A percentile compares a stretch with the other conserved stretches of the same genome.
Evolutionary conservation across 768 basidiomycete genomes (phyloP).

Genomic region (Russula vinacea): DNA sequence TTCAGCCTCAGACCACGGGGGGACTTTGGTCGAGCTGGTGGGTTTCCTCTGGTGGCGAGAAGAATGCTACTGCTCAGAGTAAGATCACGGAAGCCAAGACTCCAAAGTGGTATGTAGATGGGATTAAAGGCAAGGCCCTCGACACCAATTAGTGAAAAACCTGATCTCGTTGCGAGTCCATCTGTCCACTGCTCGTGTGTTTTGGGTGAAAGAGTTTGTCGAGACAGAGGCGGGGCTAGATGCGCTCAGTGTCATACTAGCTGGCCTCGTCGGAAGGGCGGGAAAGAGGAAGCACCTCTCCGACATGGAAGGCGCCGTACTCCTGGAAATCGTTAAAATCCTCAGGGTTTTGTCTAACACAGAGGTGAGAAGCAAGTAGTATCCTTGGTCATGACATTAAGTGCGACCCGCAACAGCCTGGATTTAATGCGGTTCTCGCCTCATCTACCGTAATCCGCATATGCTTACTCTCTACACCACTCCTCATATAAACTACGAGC

Average conservation of each 20-base stretch:
- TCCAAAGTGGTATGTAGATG: slow-evolving; percentile 61
- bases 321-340: slow-evolving; percentile 76
- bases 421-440: slow-evolving; percentile 64
- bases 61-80: slow-evolving; percentile 32
- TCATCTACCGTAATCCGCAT: slow-evolving; percentile 63
- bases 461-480: slow-evolving; percentile 68
- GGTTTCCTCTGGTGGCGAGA: slow-evolving; percentile 61
- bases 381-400: slow-evolving; percentile 12
- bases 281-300: slow-evolving; percentile 57
- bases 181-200: slow-evolving; percentile 74
- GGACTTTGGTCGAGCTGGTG: slow-evolving; percentile 77
- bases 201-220: slow-evolving; percentile 81
- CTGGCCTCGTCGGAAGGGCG: slow-evolving; percentile 60
- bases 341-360: slow-evolving; percentile 82
- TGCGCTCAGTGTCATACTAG: slow-evolving; percentile 55
- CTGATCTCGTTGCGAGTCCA: slow-evolving; percentile 81
- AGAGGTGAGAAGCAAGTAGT: slow-evolving; percentile 50
- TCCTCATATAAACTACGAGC: slow-evolving; percentile 67
- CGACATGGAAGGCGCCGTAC: slow-evolving; percentile 64
- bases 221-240: slow-evolving; percentile 61
- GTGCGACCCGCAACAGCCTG: slow-evolving; percentile 47
- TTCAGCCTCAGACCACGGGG: slow-evolving; percentile 69
- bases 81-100: slow-evolving; percentile 44
- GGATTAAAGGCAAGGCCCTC: slow-evolving; percentile 52
- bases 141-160: slow-evolving; percentile 67